A percentile compares a stretch with the other conserved stretches of the same genome.
Evolutionary conservation across 2,329 filamentous ascomycete species (phyloP).

Genomic region (Neurospora sp.): DNA sequence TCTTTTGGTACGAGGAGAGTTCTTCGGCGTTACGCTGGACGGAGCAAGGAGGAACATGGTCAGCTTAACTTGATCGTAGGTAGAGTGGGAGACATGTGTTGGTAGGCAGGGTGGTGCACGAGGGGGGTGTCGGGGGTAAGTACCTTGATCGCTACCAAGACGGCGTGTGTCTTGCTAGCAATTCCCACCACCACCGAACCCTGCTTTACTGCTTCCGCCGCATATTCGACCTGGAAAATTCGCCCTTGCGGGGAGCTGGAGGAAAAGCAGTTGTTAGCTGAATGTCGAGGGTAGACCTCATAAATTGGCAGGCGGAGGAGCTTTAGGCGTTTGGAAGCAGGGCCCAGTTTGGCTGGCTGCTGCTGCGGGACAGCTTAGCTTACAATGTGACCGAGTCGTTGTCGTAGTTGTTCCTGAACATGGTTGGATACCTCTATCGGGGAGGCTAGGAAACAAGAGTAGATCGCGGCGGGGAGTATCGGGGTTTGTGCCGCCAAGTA

Average conservation of each 20-base stretch:
- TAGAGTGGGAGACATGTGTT: background rate
- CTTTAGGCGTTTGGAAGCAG: background rate
- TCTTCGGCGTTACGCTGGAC: constrained; percentile 92
- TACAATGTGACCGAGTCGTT: constrained; percentile 99
- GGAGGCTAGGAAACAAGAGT: background rate
- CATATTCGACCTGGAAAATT: constrained; percentile 99
- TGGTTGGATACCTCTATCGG: constrained; percentile 36
- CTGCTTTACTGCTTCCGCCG: constrained; percentile 96
- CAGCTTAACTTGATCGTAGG: constrained; percentile 1
- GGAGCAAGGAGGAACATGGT: background rate
- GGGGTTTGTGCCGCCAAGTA: background rate
- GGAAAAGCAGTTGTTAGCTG: constrained; percentile 13
- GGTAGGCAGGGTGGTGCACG: constrained; percentile 7
- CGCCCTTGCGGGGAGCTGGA: constrained; percentile 91
- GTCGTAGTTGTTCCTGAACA: constrained; percentile 99
- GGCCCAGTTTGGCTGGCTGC: background rate
- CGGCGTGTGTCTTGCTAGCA: constrained; percentile 95
- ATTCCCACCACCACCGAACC: constrained; percentile 96
- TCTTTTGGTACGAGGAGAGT: constrained; percentile 99
- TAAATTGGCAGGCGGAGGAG: background rate
- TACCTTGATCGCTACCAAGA: constrained; percentile 94
- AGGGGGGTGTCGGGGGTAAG: constrained; percentile 11
- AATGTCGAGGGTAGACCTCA: background rate
- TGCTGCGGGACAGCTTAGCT: constrained; percentile 27
- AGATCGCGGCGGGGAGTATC: background rate